A percentile compares a stretch with the other conserved stretches of the same genome.
Evolutionary conservation across 257 asterid genomes (phyloP).

Genomic region (Linderniella brevidens): DNA sequence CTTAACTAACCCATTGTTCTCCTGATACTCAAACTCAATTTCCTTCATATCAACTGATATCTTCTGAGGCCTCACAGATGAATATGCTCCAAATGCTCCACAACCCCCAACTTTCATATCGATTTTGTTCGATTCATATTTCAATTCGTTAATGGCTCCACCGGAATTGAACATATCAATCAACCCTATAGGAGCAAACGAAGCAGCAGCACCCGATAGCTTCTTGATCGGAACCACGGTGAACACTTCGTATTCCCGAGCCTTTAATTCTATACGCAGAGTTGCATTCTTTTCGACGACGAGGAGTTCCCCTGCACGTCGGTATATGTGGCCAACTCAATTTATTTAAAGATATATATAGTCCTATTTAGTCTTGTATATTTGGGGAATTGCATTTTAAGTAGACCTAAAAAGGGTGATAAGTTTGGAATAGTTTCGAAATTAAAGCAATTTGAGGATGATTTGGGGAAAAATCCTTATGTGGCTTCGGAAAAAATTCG

Average conservation of each 20-base stretch:
- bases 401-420: too few species aligned
- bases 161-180: conserved; percentile 78
- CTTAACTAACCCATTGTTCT: conserved; percentile 34
- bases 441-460: too few species aligned
- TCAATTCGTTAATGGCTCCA: conserved; percentile 52
- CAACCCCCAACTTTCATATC: conserved; percentile 44
- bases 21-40: conserved; percentile 40
- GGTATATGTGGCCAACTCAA: too few species aligned
- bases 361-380: too few species aligned
- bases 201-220: conserved; percentile 19
- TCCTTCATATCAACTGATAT: conserved; percentile 32
- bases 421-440: too few species aligned
- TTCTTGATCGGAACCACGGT: conserved; percentile 47
- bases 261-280: conserved; percentile 42
- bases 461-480: too few species aligned
- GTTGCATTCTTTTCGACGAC: conserved; percentile 40
- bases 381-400: too few species aligned
- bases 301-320: conserved; percentile 57
- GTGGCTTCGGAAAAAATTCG: too few species aligned
- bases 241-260: conserved; percentile 61
- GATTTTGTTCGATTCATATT: conserved; percentile 23
- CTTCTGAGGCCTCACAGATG: conserved; percentile 41
- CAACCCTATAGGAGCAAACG: conserved; percentile 68
- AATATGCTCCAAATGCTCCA: conserved; percentile 64
- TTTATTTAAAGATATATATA: too few species aligned